Conservation (phyloP, 2,329 filamentous ascomycete species). For the Claviceps cyperi region DNA sequence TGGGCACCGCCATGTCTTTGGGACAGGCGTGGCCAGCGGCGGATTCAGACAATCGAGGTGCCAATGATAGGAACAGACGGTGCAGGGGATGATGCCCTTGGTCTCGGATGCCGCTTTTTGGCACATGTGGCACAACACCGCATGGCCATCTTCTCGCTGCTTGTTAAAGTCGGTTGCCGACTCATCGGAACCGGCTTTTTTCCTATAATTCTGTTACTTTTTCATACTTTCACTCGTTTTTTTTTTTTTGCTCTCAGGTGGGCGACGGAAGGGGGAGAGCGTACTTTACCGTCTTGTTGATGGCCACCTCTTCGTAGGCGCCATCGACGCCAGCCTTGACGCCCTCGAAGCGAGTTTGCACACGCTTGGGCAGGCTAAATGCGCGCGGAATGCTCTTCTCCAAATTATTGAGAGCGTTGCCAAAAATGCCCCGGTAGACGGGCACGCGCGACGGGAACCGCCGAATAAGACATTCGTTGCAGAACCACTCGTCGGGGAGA, state of each 20-base stretch:
- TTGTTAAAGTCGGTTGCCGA: constrained; percentile 51
- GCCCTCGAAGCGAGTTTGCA: constrained; percentile 66
- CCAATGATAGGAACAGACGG: constrained; percentile 69
- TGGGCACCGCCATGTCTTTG: constrained; percentile 77
- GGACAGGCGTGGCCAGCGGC: constrained; percentile 62
- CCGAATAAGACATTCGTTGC: constrained; percentile 51
- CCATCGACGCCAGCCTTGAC: constrained; percentile 64
- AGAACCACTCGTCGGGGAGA: constrained; percentile 71
- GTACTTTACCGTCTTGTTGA: constrained; percentile 50
- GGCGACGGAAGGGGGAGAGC: constrained; percentile 12
- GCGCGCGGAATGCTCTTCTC: constrained; percentile 56
- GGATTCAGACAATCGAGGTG: constrained; percentile 87
- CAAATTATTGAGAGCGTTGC: constrained; percentile 45
- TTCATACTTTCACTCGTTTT: neutral
- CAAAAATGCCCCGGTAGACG: constrained; percentile 43
- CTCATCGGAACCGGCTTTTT: constrained; percentile 43
- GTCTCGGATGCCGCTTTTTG: constrained; percentile 43
- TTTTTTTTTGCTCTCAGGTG: too few relatives aligned
- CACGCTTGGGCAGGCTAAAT: constrained; percentile 54
- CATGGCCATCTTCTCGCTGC: constrained; percentile 58
- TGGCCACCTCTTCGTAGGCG: constrained; percentile 58
- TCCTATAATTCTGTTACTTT: constrained; percentile 21
- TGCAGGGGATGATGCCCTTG: constrained; percentile 73
- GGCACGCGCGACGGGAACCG: constrained; percentile 31
- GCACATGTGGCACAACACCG: constrained; percentile 67